Evolutionary conservation across 768 basidiomycete species (phyloP), one percentile per base, ranked within the genome.

Genomic region (Peribolospora baueri): DNA sequence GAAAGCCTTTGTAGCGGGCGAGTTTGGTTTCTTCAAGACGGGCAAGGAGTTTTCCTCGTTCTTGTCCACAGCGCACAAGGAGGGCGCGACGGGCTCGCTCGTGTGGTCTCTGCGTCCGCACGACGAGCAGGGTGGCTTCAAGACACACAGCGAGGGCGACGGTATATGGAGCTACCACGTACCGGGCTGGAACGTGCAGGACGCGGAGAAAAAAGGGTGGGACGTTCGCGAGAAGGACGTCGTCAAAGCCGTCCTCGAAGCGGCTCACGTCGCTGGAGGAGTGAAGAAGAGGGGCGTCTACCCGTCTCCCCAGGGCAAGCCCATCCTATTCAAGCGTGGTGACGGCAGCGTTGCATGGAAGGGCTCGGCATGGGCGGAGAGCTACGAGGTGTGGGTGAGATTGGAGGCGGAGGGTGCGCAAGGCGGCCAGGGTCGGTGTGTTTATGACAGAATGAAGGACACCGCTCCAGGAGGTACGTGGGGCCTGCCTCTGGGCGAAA

Each of bases 41-140:
- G n/a, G 54, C 0, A 47, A 58, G 13, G 56, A 57, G 36, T 65
- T 61, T 52, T 45, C 42, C 3, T n/a, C 41, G 8, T 65, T 63
- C 57, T 39, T 65, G 43, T 61, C 14, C 61, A 64, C 36, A 6
- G 50, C 2, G 62, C 56, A 0, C 59, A 60, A 3, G 59, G 61
- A 57, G 38, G 41, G 60, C 41, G 50, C 53, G 7, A 59, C 60
- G 11, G 64, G 64, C 0, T 57, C 62, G 10, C 53, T 65, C 45
- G 56, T 61, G 2, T 65, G 64, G 64, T 59, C 59, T 3, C 50
- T 65, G 11, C 58, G 64, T 0, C 62, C 62, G 0, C 60, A 61
- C 4, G 59, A 62, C 2, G 48, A 55, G 4, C 6, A 47, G 3
- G 64, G 64, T 1, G 64, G 62, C 1, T 60, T 61, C 64, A 62